These are phyloP conservation scores for Coelastrella sp. DNA, from an alignment of 139 green algal species.

Conservation along the genomic window DNA sequence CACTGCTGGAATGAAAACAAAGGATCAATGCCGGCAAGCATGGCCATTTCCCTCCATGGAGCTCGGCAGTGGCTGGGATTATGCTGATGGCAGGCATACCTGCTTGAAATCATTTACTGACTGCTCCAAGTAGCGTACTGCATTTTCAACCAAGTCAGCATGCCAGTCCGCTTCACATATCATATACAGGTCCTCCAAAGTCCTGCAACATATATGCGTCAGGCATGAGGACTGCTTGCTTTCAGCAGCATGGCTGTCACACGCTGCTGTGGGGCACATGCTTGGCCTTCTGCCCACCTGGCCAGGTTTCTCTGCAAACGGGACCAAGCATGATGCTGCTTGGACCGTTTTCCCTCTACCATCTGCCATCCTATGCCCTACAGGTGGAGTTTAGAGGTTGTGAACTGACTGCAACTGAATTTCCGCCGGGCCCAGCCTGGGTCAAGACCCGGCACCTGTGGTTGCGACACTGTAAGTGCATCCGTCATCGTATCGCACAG, in stretches of 20 bases:
- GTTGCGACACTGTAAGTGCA: not conserved
- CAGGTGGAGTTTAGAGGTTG: not conserved
- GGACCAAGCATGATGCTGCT: not conserved
- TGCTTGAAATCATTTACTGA: slow-evolving; percentile 32
- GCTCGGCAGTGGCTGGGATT: not conserved
- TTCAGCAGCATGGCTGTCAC: too few species aligned
- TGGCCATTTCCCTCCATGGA: too few species aligned
- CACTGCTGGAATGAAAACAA: too few species aligned
- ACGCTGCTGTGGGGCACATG: too few species aligned
- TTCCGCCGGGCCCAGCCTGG: not conserved
- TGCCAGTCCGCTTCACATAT: slow-evolving; percentile 22
- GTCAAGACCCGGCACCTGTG: not conserved
- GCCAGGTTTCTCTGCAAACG: not conserved
- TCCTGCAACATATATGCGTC: not conserved
- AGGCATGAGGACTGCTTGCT: not conserved
- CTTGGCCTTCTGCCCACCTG: not conserved
- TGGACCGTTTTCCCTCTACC: not conserved
- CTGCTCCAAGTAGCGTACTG: slow-evolving; percentile 27
- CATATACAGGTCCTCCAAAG: slow-evolving; percentile 26
- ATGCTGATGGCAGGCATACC: not conserved
- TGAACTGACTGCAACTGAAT: not conserved
- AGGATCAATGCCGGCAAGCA: not conserved
- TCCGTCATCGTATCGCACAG: not conserved
- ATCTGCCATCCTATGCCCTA: not conserved
- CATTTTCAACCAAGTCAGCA: not conserved